Percentiles rank a stretch among this genome's conserved stretches.
Conservation (phyloP, 176 grass and related monocot species). For the Carex pumila region DNA sequence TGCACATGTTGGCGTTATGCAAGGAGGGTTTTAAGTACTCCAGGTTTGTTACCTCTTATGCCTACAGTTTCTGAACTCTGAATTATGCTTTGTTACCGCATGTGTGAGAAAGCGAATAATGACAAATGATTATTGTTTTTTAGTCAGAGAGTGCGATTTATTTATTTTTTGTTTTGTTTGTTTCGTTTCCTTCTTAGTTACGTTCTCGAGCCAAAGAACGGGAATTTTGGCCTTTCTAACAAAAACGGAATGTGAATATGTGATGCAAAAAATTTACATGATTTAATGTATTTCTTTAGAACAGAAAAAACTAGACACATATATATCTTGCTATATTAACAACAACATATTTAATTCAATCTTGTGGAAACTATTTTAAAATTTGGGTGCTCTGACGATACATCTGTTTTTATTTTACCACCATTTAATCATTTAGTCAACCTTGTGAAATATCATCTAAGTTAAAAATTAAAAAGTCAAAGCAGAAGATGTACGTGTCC, state of each 20-base stretch:
- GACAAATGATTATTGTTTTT: constrained; percentile 3
- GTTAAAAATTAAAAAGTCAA: too few relatives aligned
- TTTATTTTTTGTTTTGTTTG: neutral
- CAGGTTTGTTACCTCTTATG: constrained; percentile 3
- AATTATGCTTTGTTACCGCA: neutral
- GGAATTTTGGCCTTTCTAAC: neutral
- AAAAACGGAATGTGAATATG: neutral
- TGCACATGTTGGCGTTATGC: constrained; percentile 6
- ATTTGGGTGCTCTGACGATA: too few relatives aligned
- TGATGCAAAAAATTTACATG: neutral
- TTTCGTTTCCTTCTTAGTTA: neutral
- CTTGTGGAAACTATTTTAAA: too few relatives aligned
- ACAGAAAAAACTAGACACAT: neutral
- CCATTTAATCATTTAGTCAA: too few relatives aligned
- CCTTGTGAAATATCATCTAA: too few relatives aligned
- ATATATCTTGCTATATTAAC: neutral
- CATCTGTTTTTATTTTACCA: too few relatives aligned
- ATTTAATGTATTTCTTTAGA: neutral
- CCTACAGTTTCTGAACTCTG: constrained; percentile 14
- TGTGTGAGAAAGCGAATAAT: constrained; percentile 9
- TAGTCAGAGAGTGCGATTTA: neutral
- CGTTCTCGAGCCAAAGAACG: neutral
- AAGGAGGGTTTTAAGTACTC: neutral
- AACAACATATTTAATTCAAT: neutral
- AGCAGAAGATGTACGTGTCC: too few relatives aligned